Conservation (phyloP, 306 rosid species). For the Castanea mollissima region DNA sequence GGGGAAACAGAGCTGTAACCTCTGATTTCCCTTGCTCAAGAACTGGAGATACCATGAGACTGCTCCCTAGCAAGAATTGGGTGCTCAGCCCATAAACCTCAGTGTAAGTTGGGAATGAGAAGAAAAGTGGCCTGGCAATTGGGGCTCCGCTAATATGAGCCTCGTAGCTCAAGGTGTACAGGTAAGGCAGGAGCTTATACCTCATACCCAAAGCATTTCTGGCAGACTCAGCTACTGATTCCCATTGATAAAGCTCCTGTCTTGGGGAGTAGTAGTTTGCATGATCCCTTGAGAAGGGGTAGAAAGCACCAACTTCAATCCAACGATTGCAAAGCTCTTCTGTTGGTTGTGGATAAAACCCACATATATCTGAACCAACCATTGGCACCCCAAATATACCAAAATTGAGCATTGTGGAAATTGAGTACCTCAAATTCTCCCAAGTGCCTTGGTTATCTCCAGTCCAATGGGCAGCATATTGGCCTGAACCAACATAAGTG, state of each 20-base stretch:
- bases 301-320: conserved; percentile 98
- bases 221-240: conserved; percentile 80
- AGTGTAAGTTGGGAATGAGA: conserved; percentile 70
- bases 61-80: conserved; percentile 79
- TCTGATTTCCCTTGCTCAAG: conserved; percentile 68
- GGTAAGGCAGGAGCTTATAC: conserved; percentile 82
- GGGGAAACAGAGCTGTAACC: conserved; percentile 84
- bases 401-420: conserved; percentile 85
- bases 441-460: conserved; percentile 93
- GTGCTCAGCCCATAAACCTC: conserved; percentile 74
- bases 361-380: conserved; percentile 98
- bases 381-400: conserved; percentile 97
- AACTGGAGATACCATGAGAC: conserved; percentile 85
- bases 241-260: conserved; percentile 97
- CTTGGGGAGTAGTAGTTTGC: conserved; percentile 90
- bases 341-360: conserved; percentile 87
- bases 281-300: conserved; percentile 95
- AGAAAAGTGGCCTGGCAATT: conserved; percentile 95
- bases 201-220: conserved; percentile 87
- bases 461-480: conserved; percentile 96
- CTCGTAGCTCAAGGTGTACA: conserved; percentile 86
- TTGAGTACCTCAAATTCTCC: conserved; percentile 81
- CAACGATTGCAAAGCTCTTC: conserved; percentile 97
- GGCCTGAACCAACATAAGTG: conserved; percentile 89
- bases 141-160: conserved; percentile 87